A percentile compares a stretch with the other conserved stretches of the same genome.
Evolutionary conservation across 1,284 basidiomycete species (phyloP).

Genomic region (Leccinum subrobustum): DNA sequence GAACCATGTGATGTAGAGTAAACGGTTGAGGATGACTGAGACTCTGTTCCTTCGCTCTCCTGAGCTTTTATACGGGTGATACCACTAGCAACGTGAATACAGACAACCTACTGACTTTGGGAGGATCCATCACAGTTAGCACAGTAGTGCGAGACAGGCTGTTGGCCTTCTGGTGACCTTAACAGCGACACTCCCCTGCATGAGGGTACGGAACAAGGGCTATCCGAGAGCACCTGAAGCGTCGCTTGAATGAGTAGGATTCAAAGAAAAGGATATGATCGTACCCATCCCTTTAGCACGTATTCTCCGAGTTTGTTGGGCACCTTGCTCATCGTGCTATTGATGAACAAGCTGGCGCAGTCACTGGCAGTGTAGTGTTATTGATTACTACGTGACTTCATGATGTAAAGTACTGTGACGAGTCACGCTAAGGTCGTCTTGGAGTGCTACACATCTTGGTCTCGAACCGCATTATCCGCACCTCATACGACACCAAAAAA

Average conservation of each 20-base stretch:
- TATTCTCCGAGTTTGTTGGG: conserved; percentile 63
- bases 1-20: conserved; percentile 52
- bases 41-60: conserved; percentile 23
- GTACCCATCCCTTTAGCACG: conserved; percentile 77
- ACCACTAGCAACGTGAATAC: conserved; percentile 1
- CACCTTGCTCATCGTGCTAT: conserved; percentile 48
- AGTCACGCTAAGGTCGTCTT: background rate
- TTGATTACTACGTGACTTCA: conserved; percentile 26
- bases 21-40: conserved; percentile 43
- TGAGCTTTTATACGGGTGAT: conserved; percentile 23
- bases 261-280: conserved; percentile 13
- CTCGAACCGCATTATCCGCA: no score
- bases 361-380: background rate
- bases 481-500: no score
- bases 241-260: conserved; percentile 16
- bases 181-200: conserved; percentile 63
- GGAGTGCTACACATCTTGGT: background rate
- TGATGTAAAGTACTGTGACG: background rate
- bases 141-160: conserved; percentile 54
- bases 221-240: conserved; percentile 63
- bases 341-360: background rate
- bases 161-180: conserved; percentile 56
- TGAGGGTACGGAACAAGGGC: conserved; percentile 50
- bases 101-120: conserved; percentile 29
- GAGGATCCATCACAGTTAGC: conserved; percentile 54